Conservation (phyloP, 179 eudicot species). For the Gypsophila paniculata region DNA sequence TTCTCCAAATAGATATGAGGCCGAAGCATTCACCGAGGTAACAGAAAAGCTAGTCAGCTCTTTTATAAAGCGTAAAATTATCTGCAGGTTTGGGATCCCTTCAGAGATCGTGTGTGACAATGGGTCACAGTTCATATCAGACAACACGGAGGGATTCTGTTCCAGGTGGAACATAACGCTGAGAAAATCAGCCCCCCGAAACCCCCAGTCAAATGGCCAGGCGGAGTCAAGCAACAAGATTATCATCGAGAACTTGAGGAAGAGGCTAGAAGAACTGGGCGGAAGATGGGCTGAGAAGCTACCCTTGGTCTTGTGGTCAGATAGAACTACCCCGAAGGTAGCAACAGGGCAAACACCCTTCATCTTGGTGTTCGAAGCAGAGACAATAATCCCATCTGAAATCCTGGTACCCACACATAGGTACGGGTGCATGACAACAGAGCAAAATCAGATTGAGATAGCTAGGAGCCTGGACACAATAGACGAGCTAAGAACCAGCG, state of each 20-base stretch:
- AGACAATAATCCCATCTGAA: not conserved
- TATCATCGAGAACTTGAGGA: not conserved
- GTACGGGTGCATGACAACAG: not conserved
- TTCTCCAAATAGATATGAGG: not conserved
- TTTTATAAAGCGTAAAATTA: not conserved
- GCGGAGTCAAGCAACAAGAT: not conserved
- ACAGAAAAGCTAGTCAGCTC: not conserved
- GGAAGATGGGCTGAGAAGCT: not conserved
- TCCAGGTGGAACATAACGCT: not conserved
- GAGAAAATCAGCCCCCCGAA: not conserved
- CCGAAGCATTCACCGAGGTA: not conserved
- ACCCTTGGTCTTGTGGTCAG: not conserved
- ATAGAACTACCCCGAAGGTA: not conserved
- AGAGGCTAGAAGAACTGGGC: not conserved
- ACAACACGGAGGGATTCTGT: not conserved
- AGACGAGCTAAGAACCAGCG: too few relatives aligned
- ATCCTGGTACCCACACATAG: not conserved
- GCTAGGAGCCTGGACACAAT: not conserved
- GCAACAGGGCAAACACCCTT: slow-evolving; percentile 1
- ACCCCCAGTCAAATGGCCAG: not conserved
- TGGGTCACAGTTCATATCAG: not conserved
- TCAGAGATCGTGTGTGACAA: not conserved
- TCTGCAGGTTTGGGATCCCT: not conserved
- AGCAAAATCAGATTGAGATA: not conserved
- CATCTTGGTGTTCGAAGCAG: not conserved